Evolutionary conservation across 192 early-diverging fungal species (phyloP).

Genomic region (Lobosporangium transversale): DNA sequence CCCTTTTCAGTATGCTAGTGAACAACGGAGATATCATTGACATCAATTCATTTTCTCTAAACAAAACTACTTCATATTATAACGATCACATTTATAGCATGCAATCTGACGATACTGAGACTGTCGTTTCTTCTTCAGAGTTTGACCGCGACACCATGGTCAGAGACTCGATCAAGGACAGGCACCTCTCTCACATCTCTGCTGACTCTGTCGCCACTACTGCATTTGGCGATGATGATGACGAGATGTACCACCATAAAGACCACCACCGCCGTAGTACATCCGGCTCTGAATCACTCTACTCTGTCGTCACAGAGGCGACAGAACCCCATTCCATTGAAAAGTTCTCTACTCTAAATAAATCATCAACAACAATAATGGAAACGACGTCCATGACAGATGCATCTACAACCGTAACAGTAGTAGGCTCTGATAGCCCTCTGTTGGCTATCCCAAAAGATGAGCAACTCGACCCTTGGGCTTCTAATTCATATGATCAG

Average conservation of each 20-base stretch:
- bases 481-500: constrained; percentile 49
- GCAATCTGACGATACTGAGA: constrained; percentile 16
- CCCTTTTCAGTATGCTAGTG: neutral
- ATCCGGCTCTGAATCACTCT: constrained; percentile 45
- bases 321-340: constrained; percentile 28
- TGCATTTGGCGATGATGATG: constrained; percentile 45
- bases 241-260: constrained; percentile 10
- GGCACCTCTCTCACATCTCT: constrained; percentile 46
- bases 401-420: neutral
- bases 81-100: constrained; percentile 8
- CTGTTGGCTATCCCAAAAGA: constrained; percentile 12
- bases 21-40: neutral
- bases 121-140: constrained; percentile 14
- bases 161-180: constrained; percentile 12
- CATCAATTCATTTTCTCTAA: neutral
- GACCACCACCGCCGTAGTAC: constrained; percentile 33
- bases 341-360: neutral
- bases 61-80: neutral
- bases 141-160: neutral
- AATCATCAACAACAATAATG: neutral
- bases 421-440: neutral
- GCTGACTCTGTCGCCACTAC: constrained; percentile 46
- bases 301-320: constrained; percentile 48
- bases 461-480: constrained; percentile 48
- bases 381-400: neutral